phyloP scores from a whole-genome alignment of 768 basidiomycete genomes.

The Suillus paluster region DNA sequence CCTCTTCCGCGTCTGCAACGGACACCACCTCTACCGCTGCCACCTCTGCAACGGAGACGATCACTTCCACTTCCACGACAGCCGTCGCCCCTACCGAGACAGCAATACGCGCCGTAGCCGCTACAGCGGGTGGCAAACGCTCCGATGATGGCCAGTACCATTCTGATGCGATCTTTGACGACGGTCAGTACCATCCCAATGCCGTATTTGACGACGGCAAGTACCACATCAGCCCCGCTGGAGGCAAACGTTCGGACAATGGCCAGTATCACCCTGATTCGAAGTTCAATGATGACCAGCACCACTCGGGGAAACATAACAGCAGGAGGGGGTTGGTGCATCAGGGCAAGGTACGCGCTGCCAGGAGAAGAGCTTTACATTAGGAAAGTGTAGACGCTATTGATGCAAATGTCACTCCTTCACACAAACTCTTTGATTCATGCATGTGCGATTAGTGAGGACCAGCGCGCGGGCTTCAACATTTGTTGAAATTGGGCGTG shows the following conservation, averaged over 20 bases:
- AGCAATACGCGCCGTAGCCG: neutral
- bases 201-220: neutral
- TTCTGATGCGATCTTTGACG: slow-evolving; percentile 9
- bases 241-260: neutral
- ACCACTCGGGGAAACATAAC: slow-evolving; percentile 8
- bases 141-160: slow-evolving; percentile 12
- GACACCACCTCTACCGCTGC: too few species aligned
- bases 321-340: neutral
- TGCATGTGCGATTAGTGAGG: neutral
- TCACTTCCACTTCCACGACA: neutral
- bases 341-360: slow-evolving; percentile 4
- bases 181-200: slow-evolving; percentile 6
- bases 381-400: neutral
- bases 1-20: neutral
- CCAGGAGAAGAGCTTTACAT: neutral
- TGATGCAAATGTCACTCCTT: slow-evolving; percentile 12
- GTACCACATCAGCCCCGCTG: neutral
- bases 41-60: too few species aligned
- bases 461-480: neutral
- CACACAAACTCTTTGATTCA: neutral
- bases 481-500: neutral
- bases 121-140: neutral
- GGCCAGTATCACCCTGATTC: slow-evolving; percentile 11
- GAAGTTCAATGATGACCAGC: slow-evolving; percentile 4
- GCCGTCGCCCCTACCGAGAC: neutral